A percentile compares a stretch with the other conserved stretches of the same genome.
Conservation (phyloP, 768 basidiomycete species). For the Mycena haematopus region DNA sequence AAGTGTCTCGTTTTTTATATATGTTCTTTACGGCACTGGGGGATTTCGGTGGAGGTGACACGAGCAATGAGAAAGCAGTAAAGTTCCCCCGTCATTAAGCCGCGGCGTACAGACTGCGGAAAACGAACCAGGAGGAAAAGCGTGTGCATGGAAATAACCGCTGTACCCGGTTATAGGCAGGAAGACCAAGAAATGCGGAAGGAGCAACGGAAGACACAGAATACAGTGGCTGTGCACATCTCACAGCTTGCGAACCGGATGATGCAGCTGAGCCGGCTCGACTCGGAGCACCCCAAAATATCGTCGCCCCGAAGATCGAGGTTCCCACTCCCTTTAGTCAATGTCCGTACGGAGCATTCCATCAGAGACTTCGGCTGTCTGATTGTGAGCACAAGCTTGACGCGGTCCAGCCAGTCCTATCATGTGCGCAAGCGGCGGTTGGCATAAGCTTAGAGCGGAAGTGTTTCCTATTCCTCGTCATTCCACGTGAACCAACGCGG, state of each 20-base stretch:
- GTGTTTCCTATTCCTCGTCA: neutral
- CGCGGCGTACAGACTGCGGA: neutral
- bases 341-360: slow-evolving; percentile 25
- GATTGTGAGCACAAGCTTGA: slow-evolving; percentile 21
- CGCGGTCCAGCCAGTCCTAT: slow-evolving; percentile 7
- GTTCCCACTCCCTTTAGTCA: slow-evolving; percentile 19
- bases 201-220: slow-evolving; percentile 17
- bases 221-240: slow-evolving; percentile 18
- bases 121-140: neutral
- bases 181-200: neutral
- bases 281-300: slow-evolving; percentile 7
- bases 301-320: neutral
- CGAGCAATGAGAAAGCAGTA: neutral
- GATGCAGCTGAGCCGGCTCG: slow-evolving; percentile 2
- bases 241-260: neutral
- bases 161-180: slow-evolving; percentile 2
- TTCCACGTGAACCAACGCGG: slow-evolving; percentile 9
- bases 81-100: neutral
- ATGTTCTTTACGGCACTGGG: slow-evolving; percentile 17
- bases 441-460: neutral
- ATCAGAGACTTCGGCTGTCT: slow-evolving; percentile 21
- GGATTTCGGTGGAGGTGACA: slow-evolving; percentile 11
- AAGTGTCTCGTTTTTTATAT: slow-evolving; percentile 4
- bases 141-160: slow-evolving; percentile 6
- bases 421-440: slow-evolving; percentile 13